Base-by-base conservation (phyloP, 2,329 filamentous ascomycete genomes). In the Aureobasidium melanogenum region DNA sequence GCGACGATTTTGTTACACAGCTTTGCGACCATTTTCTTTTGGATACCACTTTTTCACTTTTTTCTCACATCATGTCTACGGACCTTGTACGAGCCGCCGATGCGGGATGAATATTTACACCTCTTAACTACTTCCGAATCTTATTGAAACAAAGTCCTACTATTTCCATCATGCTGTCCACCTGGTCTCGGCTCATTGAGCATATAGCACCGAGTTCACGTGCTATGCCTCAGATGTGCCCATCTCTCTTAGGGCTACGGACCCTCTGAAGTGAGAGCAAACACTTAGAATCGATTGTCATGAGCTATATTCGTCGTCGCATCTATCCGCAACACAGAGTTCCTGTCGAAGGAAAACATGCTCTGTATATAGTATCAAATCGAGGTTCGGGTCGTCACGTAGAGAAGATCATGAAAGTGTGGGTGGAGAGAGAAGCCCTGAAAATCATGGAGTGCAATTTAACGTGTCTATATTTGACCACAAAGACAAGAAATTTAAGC, bases 21-120 rank as follows among this genome's bases (percentile, higher is more conserved):
- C 30, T 58, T 47, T 38, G 43, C 54, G 44, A 24, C 19, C 30
- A 36, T 39, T 41, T 50, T 50, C 34, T 30, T 59, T 50, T 50
- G 56, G 56, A 48, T 59, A 59, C 56, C 56, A 59, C 43, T 59
- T 30, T 58, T 59, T 50, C 32, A 24, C 9, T 34, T n/a, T 50
- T 30, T 34, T 30, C 44, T 28, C n/a, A 39, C 17, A 22, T 32
- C 39, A 46, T 59, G 51, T 54, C 28, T 34, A 46, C 28, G 30
- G 55, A 43, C 28, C 43, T 36, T 38, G 30, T 58, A 48, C 22
- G 55, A 24, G 38, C 26, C 32, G 30, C 22, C 26, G 1, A 19
- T 30, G 44, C 56, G 38, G 54, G 41, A 34, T 38, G 46, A 47
- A 14, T 38, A 32, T 47, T 22, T 57, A 47, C 17, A 57, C 17